Conservation (phyloP, 75 land plant genomes). For the Pseudotsuga menziesii region DNA sequence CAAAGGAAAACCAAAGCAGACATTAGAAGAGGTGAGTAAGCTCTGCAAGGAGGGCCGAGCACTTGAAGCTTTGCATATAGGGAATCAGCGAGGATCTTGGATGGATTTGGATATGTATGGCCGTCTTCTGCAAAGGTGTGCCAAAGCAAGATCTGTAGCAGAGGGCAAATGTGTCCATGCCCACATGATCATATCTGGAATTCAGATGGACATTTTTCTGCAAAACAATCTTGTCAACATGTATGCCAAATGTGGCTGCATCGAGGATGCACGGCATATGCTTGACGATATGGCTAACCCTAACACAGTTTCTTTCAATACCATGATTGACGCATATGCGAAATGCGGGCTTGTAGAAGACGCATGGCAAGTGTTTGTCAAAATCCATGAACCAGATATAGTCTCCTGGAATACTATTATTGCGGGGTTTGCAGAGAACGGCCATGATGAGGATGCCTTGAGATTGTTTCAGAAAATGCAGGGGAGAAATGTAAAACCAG, state of each 20-base stretch:
- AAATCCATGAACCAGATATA: constrained; percentile 23
- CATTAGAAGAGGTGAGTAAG: not conserved
- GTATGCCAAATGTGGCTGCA: constrained; percentile 35
- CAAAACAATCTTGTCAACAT: constrained; percentile 39
- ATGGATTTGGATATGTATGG: not conserved
- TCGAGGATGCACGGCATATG: constrained; percentile 18
- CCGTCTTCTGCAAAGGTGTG: constrained; percentile 16
- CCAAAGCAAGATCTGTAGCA: constrained; percentile 14
- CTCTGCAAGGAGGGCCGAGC: not conserved
- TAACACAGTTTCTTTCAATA: constrained; percentile 32
- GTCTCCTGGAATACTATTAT: constrained; percentile 45
- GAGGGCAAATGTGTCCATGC: constrained; percentile 41
- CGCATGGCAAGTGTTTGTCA: constrained; percentile 24
- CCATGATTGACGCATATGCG: constrained; percentile 35
- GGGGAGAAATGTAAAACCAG: constrained; percentile 12
- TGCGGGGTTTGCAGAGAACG: constrained; percentile 40
- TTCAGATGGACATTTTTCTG: constrained; percentile 30
- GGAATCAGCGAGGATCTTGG: not conserved
- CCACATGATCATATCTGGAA: constrained; percentile 27
- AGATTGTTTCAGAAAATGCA: constrained; percentile 24
- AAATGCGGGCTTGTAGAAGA: constrained; percentile 25
- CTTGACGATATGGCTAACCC: constrained; percentile 35
- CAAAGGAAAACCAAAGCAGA: no score
- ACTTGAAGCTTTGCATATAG: not conserved
- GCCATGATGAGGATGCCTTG: constrained; percentile 23